These are phyloP conservation scores for Penicillium sp. DNA, from an alignment of 2,329 filamentous ascomycete species.

Conservation along the genomic window DNA sequence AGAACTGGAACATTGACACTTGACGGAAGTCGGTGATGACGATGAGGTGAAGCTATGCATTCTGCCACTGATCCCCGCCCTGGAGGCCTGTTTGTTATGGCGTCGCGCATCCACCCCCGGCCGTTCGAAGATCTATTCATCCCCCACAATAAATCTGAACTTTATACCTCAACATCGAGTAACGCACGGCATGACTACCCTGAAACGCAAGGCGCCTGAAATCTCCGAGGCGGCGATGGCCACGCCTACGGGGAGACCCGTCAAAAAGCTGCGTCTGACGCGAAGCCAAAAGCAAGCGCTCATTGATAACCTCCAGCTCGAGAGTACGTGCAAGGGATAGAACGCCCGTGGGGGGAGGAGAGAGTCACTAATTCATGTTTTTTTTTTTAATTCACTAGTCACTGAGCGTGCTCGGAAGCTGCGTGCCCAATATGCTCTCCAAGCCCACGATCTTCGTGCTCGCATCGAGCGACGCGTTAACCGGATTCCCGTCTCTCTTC, in stretches of 20 bases:
- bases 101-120: constrained; percentile 12
- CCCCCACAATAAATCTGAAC: background rate
- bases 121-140: constrained; percentile 2
- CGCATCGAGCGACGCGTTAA: constrained; percentile 91
- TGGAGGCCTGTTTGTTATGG: constrained; percentile 21
- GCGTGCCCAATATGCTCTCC: constrained; percentile 79
- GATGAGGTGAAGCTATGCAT: constrained; percentile 23
- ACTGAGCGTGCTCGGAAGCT: constrained; percentile 82
- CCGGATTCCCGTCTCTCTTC: constrained; percentile 73
- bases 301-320: constrained; percentile 82
- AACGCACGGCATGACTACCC: constrained; percentile 31
- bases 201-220: constrained; percentile 39
- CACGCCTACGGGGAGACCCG: constrained; percentile 51
- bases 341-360: too few relatives aligned
- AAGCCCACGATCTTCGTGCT: constrained; percentile 76
- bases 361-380: too few relatives aligned
- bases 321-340: constrained; percentile 56
- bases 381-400: constrained; percentile 47
- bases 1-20: constrained; percentile 8
- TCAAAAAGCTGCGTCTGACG: constrained; percentile 58
- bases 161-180: background rate
- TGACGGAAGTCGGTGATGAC: constrained; percentile 23
- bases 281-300: constrained; percentile 74
- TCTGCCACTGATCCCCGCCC: constrained; percentile 18
- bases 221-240: constrained; percentile 23